Evolutionary conservation across 306 rosid species (phyloP).

Genomic region (Leucaena leucocephala): DNA sequence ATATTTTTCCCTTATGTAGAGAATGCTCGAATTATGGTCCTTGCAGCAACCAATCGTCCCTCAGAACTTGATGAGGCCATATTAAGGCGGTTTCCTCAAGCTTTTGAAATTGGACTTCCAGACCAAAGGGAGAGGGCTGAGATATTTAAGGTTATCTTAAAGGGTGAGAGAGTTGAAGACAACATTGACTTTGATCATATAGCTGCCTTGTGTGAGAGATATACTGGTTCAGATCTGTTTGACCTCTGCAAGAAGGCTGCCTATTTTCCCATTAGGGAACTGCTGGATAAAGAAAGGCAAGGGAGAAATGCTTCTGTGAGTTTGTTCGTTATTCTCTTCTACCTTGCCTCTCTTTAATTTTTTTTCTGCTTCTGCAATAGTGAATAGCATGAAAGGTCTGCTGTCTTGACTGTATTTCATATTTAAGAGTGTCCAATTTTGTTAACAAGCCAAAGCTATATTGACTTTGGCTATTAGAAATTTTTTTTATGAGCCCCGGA

Average conservation of each 20-base stretch:
- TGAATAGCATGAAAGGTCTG: neutral
- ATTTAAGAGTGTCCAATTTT: slow-evolving; percentile 15
- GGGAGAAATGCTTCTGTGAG: slow-evolving; percentile 78
- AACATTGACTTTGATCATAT: slow-evolving; percentile 58
- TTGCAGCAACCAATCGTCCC: slow-evolving; percentile 98
- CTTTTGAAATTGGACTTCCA: slow-evolving; percentile 93
- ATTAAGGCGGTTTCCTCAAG: slow-evolving; percentile 96
- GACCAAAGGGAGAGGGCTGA: slow-evolving; percentile 75
- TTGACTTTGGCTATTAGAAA: slow-evolving; percentile 15
- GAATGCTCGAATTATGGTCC: slow-evolving; percentile 95
- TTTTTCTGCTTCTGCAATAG: slow-evolving; percentile 8
- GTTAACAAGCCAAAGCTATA: slow-evolving; percentile 12
- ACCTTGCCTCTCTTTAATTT: neutral
- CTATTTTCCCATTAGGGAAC: slow-evolving; percentile 82
- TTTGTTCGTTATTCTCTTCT: slow-evolving; percentile 33
- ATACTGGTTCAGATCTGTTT: slow-evolving; percentile 91
- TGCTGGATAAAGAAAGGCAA: slow-evolving; percentile 68
- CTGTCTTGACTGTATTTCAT: slow-evolving; percentile 17
- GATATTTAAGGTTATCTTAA: slow-evolving; percentile 79
- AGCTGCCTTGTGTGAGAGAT: slow-evolving; percentile 79
- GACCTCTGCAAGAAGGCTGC: slow-evolving; percentile 99
- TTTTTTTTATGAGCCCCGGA: neutral
- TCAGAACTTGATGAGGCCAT: slow-evolving; percentile 98
- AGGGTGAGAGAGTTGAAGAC: slow-evolving; percentile 70
- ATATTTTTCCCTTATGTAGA: slow-evolving; percentile 39